These are phyloP conservation scores for Rhodomyrtus tomentosa DNA, from an alignment of 345 rosid genomes.

Conservation along the genomic window DNA sequence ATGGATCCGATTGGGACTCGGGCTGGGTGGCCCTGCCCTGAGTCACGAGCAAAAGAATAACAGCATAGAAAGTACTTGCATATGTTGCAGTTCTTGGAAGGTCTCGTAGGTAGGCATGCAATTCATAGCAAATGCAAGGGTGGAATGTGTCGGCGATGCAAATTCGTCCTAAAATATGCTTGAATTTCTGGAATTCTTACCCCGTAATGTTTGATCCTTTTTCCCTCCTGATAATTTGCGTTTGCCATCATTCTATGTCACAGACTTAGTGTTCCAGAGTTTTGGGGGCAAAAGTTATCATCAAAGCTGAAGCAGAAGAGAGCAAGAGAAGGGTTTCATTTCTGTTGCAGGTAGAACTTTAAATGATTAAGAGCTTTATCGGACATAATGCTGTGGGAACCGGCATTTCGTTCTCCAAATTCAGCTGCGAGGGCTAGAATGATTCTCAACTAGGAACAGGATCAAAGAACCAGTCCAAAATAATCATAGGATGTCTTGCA, in stretches of 20 bases:
- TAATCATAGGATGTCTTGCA: neutral
- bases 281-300: neutral
- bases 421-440: neutral
- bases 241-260: neutral
- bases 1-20: neutral
- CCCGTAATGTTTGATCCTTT: neutral
- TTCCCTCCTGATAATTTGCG: neutral
- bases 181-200: neutral
- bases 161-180: neutral
- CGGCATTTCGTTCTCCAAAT: neutral
- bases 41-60: neutral
- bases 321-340: neutral
- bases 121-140: neutral
- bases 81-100: neutral
- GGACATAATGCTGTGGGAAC: neutral
- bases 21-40: neutral
- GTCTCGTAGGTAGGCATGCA: neutral
- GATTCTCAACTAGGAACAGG: neutral
- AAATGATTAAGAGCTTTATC: neutral
- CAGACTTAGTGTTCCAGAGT: neutral
- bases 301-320: neutral
- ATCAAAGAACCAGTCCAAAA: neutral
- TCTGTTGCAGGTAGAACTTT: neutral
- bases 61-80: neutral
- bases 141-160: neutral